phyloP scores from a whole-genome alignment of 768 basidiomycete species.

The Psilocybe tampanensis region DNA sequence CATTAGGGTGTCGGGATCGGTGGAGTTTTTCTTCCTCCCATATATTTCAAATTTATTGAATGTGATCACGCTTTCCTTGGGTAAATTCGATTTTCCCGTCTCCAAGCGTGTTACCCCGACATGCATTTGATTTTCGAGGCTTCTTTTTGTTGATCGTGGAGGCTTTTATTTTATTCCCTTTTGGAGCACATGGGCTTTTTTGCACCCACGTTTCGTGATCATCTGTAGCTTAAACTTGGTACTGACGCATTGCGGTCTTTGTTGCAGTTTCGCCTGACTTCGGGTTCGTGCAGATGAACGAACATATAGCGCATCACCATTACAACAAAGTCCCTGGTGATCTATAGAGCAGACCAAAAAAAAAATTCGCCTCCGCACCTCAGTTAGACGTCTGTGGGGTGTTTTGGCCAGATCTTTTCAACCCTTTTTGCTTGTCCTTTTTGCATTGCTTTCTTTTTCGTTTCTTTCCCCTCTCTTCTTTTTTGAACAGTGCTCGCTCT shows the following conservation, averaged over 20 bases:
- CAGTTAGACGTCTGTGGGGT: neutral
- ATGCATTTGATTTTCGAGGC: neutral
- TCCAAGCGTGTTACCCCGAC: neutral
- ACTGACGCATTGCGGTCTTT: constrained; percentile 28
- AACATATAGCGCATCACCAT: constrained; percentile 65
- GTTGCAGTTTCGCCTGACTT: constrained; percentile 79
- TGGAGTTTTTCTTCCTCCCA: neutral
- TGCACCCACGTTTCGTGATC: neutral
- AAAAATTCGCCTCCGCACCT: neutral
- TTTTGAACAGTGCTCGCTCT: constrained; percentile 2
- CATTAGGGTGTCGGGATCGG: neutral
- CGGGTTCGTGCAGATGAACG: constrained; percentile 82
- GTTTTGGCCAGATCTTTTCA: neutral
- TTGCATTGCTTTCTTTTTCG: neutral
- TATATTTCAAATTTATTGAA: neutral
- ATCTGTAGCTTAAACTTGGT: constrained; percentile 2
- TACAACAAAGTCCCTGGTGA: constrained; percentile 62
- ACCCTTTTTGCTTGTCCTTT: neutral
- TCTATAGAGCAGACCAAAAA: constrained; percentile 33
- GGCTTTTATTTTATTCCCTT: constrained; percentile 6
- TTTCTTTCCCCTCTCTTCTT: neutral
- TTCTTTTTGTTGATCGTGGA: neutral
- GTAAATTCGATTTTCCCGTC: neutral
- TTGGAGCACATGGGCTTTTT: neutral
- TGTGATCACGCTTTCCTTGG: neutral